Percentiles rank a stretch among this genome's conserved stretches.
Evolutionary conservation across 495 filamentous ascomycete species (phyloP).

Genomic region (Daldinia decipiens): DNA sequence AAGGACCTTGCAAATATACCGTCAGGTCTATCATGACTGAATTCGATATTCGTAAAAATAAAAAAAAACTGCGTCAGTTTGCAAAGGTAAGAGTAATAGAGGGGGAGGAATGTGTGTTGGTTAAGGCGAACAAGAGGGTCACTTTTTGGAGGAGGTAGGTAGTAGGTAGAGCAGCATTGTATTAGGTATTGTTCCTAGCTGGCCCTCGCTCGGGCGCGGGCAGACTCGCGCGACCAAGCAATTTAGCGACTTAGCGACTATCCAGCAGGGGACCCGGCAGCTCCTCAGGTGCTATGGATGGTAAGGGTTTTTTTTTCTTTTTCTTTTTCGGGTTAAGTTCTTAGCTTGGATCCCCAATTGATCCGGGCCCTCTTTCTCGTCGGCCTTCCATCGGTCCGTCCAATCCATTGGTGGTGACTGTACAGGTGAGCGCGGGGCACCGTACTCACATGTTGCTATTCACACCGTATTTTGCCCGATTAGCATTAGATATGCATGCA

Average conservation of each 20-base stretch:
- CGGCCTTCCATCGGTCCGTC: slow-evolving; percentile 36
- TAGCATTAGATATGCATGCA: slow-evolving; percentile 9
- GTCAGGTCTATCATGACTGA: slow-evolving; percentile 47
- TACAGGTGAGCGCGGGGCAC: slow-evolving; percentile 35
- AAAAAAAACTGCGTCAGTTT: slow-evolving; percentile 21
- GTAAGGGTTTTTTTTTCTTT: slow-evolving; percentile 19
- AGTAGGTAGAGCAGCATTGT: slow-evolving; percentile 38
- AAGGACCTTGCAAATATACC: slow-evolving; percentile 41
- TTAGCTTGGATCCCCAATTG: slow-evolving; percentile 39
- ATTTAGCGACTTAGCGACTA: slow-evolving; percentile 4
- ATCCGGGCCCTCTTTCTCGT: slow-evolving; percentile 26
- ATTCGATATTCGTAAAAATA: slow-evolving; percentile 32
- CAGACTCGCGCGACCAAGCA: slow-evolving; percentile 42
- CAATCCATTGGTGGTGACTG: slow-evolving; percentile 13
- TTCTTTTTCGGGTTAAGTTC: slow-evolving; percentile 32
- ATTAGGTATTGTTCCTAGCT: slow-evolving; percentile 40
- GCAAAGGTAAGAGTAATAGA: slow-evolving; percentile 22
- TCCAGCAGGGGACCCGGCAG: slow-evolving; percentile 27
- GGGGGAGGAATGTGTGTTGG: slow-evolving; percentile 31
- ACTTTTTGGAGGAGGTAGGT: slow-evolving; percentile 38
- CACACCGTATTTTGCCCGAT: slow-evolving; percentile 40
- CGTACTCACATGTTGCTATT: slow-evolving; percentile 13
- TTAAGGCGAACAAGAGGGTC: slow-evolving; percentile 46
- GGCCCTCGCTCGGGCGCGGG: slow-evolving; percentile 45
- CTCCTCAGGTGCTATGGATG: slow-evolving; percentile 11